These are phyloP conservation scores for Miscanthus sacchariflorus DNA, from an alignment of 202 grass and related monocot species.

Conservation along the genomic window DNA sequence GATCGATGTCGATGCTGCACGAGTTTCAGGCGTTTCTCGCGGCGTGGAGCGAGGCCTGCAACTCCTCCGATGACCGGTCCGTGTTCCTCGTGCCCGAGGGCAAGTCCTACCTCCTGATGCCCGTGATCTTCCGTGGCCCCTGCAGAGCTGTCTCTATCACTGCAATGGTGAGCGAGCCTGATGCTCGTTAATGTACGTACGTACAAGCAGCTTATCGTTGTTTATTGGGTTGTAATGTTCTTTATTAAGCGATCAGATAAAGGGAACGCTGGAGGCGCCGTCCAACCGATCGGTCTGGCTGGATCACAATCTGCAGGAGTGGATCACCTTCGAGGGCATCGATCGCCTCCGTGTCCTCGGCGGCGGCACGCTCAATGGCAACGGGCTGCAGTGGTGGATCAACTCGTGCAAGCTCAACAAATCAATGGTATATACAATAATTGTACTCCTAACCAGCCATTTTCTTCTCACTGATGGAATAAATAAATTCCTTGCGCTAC, in stretches of 20 bases:
- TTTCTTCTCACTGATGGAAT: background rate
- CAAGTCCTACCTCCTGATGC: constrained; percentile 63
- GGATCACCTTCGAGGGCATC: constrained; percentile 66
- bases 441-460: background rate
- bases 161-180: constrained; percentile 53
- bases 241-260: constrained; percentile 48
- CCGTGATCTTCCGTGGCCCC: constrained; percentile 63
- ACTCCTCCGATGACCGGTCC: constrained; percentile 47
- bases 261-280: constrained; percentile 69
- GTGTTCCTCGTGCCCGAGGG: constrained; percentile 57
- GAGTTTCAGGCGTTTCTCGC: constrained; percentile 59
- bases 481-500: background rate
- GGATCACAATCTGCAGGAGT: constrained; percentile 24
- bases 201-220: background rate
- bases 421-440: constrained; percentile 36
- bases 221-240: background rate
- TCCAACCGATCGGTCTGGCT: constrained; percentile 61
- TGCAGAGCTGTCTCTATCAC: constrained; percentile 58
- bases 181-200: background rate
- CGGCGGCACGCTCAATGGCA: constrained; percentile 69
- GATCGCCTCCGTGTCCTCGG: constrained; percentile 58
- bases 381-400: constrained; percentile 76
- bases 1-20: background rate
- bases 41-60: constrained; percentile 69
- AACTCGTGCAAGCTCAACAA: constrained; percentile 70